Base-by-base conservation (phyloP, 257 asterid species). In the Handroanthus guayacan region DNA sequence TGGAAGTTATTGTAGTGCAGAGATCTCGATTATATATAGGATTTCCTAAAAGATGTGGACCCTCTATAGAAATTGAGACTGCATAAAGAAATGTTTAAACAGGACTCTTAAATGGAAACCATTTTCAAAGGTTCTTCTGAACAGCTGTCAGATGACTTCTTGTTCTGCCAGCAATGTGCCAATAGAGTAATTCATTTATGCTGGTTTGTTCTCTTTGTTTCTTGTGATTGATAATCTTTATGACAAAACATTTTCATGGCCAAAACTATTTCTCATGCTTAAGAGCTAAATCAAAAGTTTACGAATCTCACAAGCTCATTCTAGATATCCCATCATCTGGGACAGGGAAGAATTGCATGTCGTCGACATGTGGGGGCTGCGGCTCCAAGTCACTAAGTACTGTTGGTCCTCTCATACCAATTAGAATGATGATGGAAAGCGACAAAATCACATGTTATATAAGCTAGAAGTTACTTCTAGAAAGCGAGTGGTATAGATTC, bases 401-500 rank as follows among this genome's bases (percentile, higher is more conserved):
- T 51, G 18, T 16, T 31, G 62, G 51, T 76, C 60, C 77, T 2
- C 36, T 20, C 13, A 7, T 66, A 16, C 67, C 65, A 58, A 45
- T 67, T 67, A 44, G 12, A 12, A 50, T 12, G 20, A 39, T n/a
- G 38, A 39, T 39, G 39, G 18, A 64, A 61, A 70, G 43, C 50
- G 2, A 54, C 77, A 44, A 79, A 71, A 31, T 58, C 67, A 41
- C 68, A 66, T 8, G 7, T 31, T 4, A 12, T 72, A 16, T 56
- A 43, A 76, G 44, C 48, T 4, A 6, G 52, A 43, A 16, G 56
- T 70, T 57, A 41, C 39, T 25, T 34, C n/a, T 63, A 62, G 39
- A 31, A 31, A 3, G 51, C 38, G 5, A 1, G 31, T 25, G 75
- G 25, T 67, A 55, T 36, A 57, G 1, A 20, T 66, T 54, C 69